These are phyloP conservation scores for Byssothecium circinans DNA, from an alignment of 2,329 filamentous ascomycete genomes.

Conservation along the genomic window DNA sequence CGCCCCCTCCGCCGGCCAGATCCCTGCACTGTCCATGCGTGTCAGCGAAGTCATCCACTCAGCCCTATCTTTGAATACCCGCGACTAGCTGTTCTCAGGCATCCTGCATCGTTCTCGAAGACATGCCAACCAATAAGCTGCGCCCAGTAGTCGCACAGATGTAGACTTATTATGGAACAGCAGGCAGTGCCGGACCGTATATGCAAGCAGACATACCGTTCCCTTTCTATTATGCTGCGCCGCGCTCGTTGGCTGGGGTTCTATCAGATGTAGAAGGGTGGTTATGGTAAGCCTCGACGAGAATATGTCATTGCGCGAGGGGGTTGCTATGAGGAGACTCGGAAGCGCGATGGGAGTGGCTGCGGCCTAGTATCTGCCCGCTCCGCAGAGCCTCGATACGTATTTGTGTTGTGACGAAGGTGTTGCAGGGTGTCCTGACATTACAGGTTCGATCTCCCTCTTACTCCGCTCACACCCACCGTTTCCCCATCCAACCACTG, in stretches of 20 bases:
- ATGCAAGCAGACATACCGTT: slow-evolving; percentile 9
- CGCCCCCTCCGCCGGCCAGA: not conserved
- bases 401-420: slow-evolving; percentile 12
- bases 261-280: slow-evolving; percentile 7
- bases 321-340: not conserved
- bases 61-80: slow-evolving; percentile 18
- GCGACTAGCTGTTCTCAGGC: slow-evolving; percentile 20
- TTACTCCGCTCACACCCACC: slow-evolving; percentile 2
- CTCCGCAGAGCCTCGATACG: slow-evolving; percentile 17
- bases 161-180: slow-evolving; percentile 10
- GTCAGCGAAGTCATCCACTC: slow-evolving; percentile 23
- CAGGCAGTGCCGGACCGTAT: slow-evolving; percentile 4
- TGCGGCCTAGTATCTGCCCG: slow-evolving; percentile 4
- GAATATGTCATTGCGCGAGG: slow-evolving; percentile 14
- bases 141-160: slow-evolving; percentile 11
- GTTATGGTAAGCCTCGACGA: slow-evolving; percentile 23
- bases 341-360: slow-evolving; percentile 1
- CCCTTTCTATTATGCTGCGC: slow-evolving; percentile 5
- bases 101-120: slow-evolving; percentile 11
- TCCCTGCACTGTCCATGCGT: slow-evolving; percentile 9
- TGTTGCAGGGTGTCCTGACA: slow-evolving; percentile 11
- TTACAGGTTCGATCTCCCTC: slow-evolving; percentile 8
- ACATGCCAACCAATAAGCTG: not conserved
- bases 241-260: slow-evolving; percentile 11
- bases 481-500: slow-evolving; percentile 12